phyloP scores from a whole-genome alignment of 139 green algal species.

The Chlamydomonas eustigma region DNA sequence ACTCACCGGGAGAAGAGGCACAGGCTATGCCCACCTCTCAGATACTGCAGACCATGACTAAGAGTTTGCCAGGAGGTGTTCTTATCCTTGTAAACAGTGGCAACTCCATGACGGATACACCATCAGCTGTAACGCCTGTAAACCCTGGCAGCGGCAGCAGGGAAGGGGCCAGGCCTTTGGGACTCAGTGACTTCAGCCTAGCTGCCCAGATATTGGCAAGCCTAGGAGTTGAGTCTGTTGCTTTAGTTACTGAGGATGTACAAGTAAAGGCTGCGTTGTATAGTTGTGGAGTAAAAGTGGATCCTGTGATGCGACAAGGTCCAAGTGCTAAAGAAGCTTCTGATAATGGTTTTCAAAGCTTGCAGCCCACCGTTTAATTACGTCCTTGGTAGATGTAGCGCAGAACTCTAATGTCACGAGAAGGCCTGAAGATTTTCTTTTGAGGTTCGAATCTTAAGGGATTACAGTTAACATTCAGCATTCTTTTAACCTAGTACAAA shows the following conservation, averaged over 20 bases:
- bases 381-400: no score
- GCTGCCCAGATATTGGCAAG: slow-evolving; percentile 51
- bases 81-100: not conserved
- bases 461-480: no score
- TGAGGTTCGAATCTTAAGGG: no score
- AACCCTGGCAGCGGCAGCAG: slow-evolving; percentile 1
- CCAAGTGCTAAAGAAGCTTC: no score
- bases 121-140: not conserved
- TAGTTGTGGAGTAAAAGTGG: slow-evolving; percentile 7
- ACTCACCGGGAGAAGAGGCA: not conserved
- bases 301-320: no score
- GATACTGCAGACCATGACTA: not conserved
- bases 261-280: not conserved
- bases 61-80: not conserved
- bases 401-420: no score
- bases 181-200: slow-evolving; percentile 36
- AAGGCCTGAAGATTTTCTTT: no score
- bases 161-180: not conserved
- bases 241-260: slow-evolving; percentile 22
- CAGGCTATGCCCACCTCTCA: not conserved
- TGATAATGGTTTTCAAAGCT: no score
- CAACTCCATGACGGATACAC: slow-evolving; percentile 1
- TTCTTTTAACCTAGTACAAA: no score
- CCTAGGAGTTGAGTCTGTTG: slow-evolving; percentile 31
- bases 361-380: no score